These are phyloP conservation scores for Paratinospora sagittata DNA, from an alignment of 164 flowering plant genomes.

Conservation along the genomic window DNA sequence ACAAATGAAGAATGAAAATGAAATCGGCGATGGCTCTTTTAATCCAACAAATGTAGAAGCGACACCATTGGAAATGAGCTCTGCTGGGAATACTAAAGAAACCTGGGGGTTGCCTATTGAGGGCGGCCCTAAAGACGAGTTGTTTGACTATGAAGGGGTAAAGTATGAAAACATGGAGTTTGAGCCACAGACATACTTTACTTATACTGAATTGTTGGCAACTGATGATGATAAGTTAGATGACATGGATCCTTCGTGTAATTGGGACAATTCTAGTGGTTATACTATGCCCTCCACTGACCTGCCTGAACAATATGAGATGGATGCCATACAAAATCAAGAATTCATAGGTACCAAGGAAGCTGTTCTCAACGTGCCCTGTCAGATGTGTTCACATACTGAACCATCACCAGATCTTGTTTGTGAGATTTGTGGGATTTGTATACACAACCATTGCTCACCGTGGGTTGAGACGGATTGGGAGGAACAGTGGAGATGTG, in stretches of 20 bases:
- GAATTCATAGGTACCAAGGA: slow-evolving; percentile 17
- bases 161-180: slow-evolving; percentile 58
- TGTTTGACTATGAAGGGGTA: slow-evolving; percentile 34
- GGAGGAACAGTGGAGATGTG: slow-evolving; percentile 65
- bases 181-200: slow-evolving; percentile 95
- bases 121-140: slow-evolving; percentile 28
- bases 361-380: slow-evolving; percentile 22
- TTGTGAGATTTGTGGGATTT: slow-evolving; percentile 55
- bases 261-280: slow-evolving; percentile 22
- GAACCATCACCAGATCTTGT: slow-evolving; percentile 58
- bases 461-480: slow-evolving; percentile 50
- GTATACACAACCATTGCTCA: slow-evolving; percentile 64
- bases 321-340: slow-evolving; percentile 12
- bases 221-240: slow-evolving; percentile 47
- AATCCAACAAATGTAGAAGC: slow-evolving; percentile 23
- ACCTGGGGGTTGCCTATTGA: slow-evolving; percentile 36
- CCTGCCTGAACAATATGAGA: no score
- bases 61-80: slow-evolving; percentile 19
- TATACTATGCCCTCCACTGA: no score
- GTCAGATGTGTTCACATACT: slow-evolving; percentile 38
- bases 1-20: slow-evolving; percentile 45
- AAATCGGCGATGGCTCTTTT: slow-evolving; percentile 24
- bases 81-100: slow-evolving; percentile 10
- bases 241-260: slow-evolving; percentile 17
- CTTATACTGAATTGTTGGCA: slow-evolving; percentile 66